Conservation (phyloP, 2,329 filamentous ascomycete genomes). For the Erysiphe pulchra region DNA sequence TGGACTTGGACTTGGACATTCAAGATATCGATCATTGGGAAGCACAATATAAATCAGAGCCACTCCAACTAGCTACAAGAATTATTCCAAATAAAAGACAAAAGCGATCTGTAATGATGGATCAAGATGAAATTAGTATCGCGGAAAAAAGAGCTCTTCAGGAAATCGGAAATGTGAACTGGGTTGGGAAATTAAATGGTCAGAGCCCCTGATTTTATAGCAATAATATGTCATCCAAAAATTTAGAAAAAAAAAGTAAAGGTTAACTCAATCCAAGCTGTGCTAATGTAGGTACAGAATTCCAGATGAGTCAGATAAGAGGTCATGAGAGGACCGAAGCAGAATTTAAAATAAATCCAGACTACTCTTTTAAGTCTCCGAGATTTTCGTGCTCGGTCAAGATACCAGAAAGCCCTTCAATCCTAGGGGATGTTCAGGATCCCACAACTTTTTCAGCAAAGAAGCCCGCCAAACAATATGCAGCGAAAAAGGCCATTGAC, state of each 20-base stretch:
- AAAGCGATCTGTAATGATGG: constrained; percentile 1
- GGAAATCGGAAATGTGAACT: constrained; percentile 10
- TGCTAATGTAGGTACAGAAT: constrained; percentile 1
- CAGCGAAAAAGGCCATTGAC: constrained; percentile 12
- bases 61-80: background rate
- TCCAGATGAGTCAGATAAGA: constrained; percentile 5
- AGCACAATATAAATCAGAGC: background rate
- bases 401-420: constrained; percentile 6
- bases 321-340: background rate
- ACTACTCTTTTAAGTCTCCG: background rate
- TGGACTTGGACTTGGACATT: background rate
- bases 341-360: background rate
- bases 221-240: no score
- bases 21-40: background rate
- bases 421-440: constrained; percentile 4
- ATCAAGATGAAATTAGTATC: background rate
- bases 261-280: no score
- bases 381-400: constrained; percentile 7
- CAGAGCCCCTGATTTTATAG: background rate
- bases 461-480: constrained; percentile 12
- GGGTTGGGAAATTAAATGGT: constrained; percentile 11
- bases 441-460: constrained; percentile 8
- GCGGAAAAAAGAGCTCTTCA: constrained; percentile 4
- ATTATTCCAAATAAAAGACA: background rate
- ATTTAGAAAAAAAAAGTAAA: no score